phyloP scores from a whole-genome alignment of 306 rosid genomes.

The Castanopsis chinensis region DNA sequence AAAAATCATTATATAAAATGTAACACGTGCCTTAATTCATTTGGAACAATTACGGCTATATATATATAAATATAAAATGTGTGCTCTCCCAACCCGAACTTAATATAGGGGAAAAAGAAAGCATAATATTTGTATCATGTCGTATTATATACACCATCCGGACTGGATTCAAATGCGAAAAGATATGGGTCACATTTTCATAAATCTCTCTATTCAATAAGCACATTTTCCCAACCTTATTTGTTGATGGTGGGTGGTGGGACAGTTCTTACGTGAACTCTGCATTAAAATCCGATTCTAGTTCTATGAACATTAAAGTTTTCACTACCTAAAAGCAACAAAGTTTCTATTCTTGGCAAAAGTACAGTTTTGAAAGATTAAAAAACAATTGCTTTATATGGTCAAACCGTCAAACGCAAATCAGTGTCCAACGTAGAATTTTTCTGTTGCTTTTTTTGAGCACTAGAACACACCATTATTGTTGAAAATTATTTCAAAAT shows the following conservation, averaged over 20 bases:
- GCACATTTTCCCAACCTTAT: slow-evolving; percentile 18
- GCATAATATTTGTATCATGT: too few relatives aligned
- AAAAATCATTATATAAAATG: too few relatives aligned
- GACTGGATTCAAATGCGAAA: neutral
- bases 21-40: too few relatives aligned
- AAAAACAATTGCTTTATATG: neutral
- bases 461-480: too few relatives aligned
- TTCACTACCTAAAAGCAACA: neutral
- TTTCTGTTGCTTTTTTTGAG: too few relatives aligned
- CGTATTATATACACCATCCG: slow-evolving; percentile 3
- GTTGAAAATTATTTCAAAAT: too few relatives aligned
- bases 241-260: slow-evolving; percentile 23
- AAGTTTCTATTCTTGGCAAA: neutral
- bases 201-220: slow-evolving; percentile 6
- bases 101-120: too few relatives aligned
- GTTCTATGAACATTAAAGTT: neutral
- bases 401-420: too few relatives aligned
- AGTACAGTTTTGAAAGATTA: neutral
- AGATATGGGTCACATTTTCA: neutral
- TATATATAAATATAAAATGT: too few relatives aligned
- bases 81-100: too few relatives aligned
- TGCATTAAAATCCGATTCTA: neutral
- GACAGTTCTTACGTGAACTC: neutral
- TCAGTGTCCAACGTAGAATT: too few relatives aligned
- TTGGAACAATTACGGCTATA: too few relatives aligned